These are phyloP conservation scores for Tremella mesenterica DNA, from an alignment of 768 basidiomycete genomes.

Conservation along the genomic window DNA sequence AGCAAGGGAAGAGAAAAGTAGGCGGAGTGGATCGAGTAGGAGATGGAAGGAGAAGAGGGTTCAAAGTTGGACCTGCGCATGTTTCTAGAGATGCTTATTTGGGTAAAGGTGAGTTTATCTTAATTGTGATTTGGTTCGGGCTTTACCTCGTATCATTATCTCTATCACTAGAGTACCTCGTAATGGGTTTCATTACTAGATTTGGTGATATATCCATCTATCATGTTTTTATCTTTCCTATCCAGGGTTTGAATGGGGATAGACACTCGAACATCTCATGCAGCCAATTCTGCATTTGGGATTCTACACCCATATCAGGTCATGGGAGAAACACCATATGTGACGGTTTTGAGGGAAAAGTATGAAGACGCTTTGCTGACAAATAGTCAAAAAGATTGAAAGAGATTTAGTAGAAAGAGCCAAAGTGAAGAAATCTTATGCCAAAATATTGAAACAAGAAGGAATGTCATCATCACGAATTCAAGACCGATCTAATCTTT, in stretches of 20 bases:
- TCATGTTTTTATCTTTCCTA: background rate
- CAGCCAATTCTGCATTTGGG: too few relatives aligned
- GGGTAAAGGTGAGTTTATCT: constrained; percentile 38
- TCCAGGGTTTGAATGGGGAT: too few relatives aligned
- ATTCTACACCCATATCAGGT: too few relatives aligned
- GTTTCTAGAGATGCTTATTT: constrained; percentile 44
- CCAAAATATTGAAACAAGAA: constrained; percentile 67
- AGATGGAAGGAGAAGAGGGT: constrained; percentile 19
- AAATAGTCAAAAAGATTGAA: constrained; percentile 43
- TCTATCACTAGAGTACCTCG: background rate
- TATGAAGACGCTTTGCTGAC: background rate
- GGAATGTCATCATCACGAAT: constrained; percentile 68
- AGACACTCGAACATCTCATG: too few relatives aligned
- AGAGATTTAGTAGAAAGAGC: constrained; percentile 40
- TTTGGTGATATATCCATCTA: too few relatives aligned
- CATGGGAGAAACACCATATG: too few relatives aligned
- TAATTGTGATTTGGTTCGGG: too few relatives aligned
- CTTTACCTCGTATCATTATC: background rate
- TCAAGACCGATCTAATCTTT: constrained; percentile 24
- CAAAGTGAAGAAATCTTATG: constrained; percentile 46
- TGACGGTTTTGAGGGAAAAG: too few relatives aligned
- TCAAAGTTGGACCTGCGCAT: constrained; percentile 42
- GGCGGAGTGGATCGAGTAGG: background rate
- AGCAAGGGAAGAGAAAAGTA: constrained; percentile 11
- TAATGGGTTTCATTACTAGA: too few relatives aligned